phyloP scores from a whole-genome alignment of 2,329 filamentous ascomycete species.

The Beauveria rudraprayagi region DNA sequence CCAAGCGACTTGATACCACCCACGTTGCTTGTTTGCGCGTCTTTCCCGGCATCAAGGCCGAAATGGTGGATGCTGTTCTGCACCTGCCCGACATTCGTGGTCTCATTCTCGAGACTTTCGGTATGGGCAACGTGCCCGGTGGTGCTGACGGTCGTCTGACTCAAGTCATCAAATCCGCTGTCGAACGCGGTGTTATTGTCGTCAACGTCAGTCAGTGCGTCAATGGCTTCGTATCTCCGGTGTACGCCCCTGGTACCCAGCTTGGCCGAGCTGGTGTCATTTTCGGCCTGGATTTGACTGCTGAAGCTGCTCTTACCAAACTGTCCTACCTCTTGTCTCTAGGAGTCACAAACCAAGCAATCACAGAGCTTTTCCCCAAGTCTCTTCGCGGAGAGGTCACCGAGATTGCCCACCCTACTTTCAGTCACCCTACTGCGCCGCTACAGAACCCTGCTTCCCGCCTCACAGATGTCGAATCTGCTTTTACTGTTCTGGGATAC shows the following conservation, averaged over 20 bases:
- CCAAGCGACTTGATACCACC: conserved; percentile 71
- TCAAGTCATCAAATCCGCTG: conserved; percentile 66
- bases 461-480: conserved; percentile 46
- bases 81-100: conserved; percentile 68
- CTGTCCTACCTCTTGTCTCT: conserved; percentile 74
- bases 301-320: conserved; percentile 85
- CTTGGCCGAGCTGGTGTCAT: conserved; percentile 79
- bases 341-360: conserved; percentile 53
- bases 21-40: conserved; percentile 84
- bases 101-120: conserved; percentile 84
- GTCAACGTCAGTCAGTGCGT: conserved; percentile 90
- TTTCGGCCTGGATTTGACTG: conserved; percentile 81
- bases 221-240: conserved; percentile 65
- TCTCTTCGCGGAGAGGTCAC: conserved; percentile 82
- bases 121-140: conserved; percentile 83
- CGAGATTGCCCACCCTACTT: conserved; percentile 62
- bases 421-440: conserved; percentile 61
- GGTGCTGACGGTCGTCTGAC: conserved; percentile 73
- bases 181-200: conserved; percentile 72
- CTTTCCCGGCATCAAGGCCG: conserved; percentile 87
- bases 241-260: conserved; percentile 71
- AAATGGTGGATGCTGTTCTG: conserved; percentile 83
- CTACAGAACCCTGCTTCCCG: conserved; percentile 34
- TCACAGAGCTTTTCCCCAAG: conserved; percentile 62
- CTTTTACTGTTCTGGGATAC: conserved; percentile 63